Evolutionary conservation across 2,329 filamentous ascomycete species (phyloP).

Genomic region (Clonostachys rosea): DNA sequence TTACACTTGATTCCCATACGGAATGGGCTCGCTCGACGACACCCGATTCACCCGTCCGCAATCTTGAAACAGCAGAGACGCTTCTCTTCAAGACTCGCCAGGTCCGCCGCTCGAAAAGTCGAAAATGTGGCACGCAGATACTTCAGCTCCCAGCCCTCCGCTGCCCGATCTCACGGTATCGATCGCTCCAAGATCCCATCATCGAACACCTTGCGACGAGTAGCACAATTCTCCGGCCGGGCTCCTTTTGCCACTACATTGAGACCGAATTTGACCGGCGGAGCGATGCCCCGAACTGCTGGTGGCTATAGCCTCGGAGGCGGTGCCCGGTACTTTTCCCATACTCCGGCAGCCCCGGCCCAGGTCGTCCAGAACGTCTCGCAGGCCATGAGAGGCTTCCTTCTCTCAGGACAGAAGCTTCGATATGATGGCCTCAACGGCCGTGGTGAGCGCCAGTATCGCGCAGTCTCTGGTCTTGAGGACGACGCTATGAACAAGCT

Average conservation of each 20-base stretch:
- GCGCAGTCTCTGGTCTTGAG: slow-evolving; percentile 69
- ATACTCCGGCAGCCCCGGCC: slow-evolving; percentile 77
- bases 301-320: slow-evolving; percentile 80
- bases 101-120: slow-evolving; percentile 26
- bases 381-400: slow-evolving; percentile 85
- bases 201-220: slow-evolving; percentile 42
- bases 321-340: slow-evolving; percentile 83
- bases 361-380: slow-evolving; percentile 96
- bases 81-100: slow-evolving; percentile 30
- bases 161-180: slow-evolving; percentile 21
- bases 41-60: slow-evolving; percentile 49
- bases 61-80: slow-evolving; percentile 44
- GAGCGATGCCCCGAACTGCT: slow-evolving; percentile 76
- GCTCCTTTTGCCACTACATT: slow-evolving; percentile 86
- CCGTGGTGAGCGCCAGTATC: slow-evolving; percentile 75
- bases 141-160: slow-evolving; percentile 33
- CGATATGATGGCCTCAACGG: slow-evolving; percentile 76
- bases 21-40: slow-evolving; percentile 30
- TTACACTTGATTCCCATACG: slow-evolving; percentile 40
- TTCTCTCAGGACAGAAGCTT: slow-evolving; percentile 83
- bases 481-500: slow-evolving; percentile 68
- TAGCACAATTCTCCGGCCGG: slow-evolving; percentile 63
- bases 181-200: slow-evolving; percentile 44
- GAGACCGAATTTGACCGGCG: slow-evolving; percentile 87
- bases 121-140: slow-evolving; percentile 44